These are phyloP conservation scores for Microdochium nivale DNA, from an alignment of 2,329 filamentous ascomycete species.

Conservation along the genomic window DNA sequence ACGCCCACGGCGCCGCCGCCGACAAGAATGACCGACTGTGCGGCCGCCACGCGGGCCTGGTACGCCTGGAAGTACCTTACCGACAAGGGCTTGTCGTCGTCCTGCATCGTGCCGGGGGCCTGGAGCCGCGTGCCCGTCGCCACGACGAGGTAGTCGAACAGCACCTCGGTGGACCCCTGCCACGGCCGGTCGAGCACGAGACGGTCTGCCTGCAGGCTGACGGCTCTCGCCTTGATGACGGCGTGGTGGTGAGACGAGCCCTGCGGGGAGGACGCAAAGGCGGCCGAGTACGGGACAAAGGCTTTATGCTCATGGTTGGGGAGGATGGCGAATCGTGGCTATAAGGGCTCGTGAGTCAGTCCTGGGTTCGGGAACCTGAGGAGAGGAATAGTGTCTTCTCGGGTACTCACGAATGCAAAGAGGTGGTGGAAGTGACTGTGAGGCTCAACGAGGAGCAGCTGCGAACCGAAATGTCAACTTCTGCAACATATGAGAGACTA, in stretches of 20 bases:
- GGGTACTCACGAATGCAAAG: constrained; percentile 29
- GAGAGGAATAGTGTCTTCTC: not conserved
- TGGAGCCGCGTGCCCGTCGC: constrained; percentile 31
- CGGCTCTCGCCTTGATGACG: constrained; percentile 22
- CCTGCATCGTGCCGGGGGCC: constrained; percentile 25
- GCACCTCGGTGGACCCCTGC: constrained; percentile 19
- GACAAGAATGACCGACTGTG: constrained; percentile 21
- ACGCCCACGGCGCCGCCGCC: constrained; percentile 42
- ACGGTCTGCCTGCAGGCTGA: constrained; percentile 20
- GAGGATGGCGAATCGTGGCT: constrained; percentile 35
- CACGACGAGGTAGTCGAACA: constrained; percentile 33
- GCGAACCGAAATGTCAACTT: not conserved
- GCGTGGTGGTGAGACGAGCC: constrained; percentile 16
- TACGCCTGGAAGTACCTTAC: constrained; percentile 22
- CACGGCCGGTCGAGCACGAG: constrained; percentile 24
- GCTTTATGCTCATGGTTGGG: constrained; percentile 33
- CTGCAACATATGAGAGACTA: not conserved
- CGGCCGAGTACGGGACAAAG: constrained; percentile 35
- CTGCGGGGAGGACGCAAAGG: constrained; percentile 19
- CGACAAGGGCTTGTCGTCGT: constrained; percentile 21
- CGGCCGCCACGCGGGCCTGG: constrained; percentile 21
- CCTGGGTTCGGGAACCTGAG: not conserved
- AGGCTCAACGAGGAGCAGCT: constrained; percentile 34
- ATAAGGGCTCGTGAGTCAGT: not conserved
- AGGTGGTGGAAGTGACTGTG: constrained; percentile 41